A percentile compares a stretch with the other conserved stretches of the same genome.
Conservation (phyloP, 495 filamentous ascomycete genomes). For the Chaetomium cochliodes region DNA sequence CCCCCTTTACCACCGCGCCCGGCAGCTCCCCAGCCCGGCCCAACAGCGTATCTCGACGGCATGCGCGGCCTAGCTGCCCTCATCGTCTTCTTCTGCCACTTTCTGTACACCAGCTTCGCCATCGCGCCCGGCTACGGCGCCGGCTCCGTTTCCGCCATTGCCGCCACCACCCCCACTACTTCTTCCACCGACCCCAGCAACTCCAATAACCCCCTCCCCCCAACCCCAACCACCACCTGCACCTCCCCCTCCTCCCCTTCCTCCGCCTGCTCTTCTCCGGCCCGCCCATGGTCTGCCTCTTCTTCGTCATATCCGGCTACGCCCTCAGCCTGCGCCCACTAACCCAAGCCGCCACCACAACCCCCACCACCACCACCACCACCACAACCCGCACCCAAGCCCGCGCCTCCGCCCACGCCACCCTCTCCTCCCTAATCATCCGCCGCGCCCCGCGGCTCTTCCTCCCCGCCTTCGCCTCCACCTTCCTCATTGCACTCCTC, state of each 20-base stretch:
- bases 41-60: slow-evolving; percentile 59
- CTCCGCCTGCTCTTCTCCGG: slow-evolving; percentile 65
- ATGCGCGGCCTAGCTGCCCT: slow-evolving; percentile 59
- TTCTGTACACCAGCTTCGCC: slow-evolving; percentile 45
- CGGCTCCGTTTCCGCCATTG: no score
- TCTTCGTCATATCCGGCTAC: slow-evolving; percentile 65
- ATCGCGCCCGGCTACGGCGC: slow-evolving; percentile 46
- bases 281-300: slow-evolving; percentile 52
- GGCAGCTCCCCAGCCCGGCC: slow-evolving; percentile 23
- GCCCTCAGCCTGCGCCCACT: slow-evolving; percentile 62
- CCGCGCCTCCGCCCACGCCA: no score
- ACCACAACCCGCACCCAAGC: no score
- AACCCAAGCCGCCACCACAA: slow-evolving; percentile 29
- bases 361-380: no score
- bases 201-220: no score
- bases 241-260: slow-evolving; percentile 62
- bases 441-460: neutral
- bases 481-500: neutral
- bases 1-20: neutral
- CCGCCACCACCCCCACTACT: neutral
- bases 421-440: neutral
- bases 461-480: neutral
- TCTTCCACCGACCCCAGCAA: no score
- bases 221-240: slow-evolving; percentile 30
- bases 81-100: slow-evolving; percentile 58